These are phyloP conservation scores for Monosporascus sp. DNA, from an alignment of 2,329 filamentous ascomycete species.

Conservation along the genomic window DNA sequence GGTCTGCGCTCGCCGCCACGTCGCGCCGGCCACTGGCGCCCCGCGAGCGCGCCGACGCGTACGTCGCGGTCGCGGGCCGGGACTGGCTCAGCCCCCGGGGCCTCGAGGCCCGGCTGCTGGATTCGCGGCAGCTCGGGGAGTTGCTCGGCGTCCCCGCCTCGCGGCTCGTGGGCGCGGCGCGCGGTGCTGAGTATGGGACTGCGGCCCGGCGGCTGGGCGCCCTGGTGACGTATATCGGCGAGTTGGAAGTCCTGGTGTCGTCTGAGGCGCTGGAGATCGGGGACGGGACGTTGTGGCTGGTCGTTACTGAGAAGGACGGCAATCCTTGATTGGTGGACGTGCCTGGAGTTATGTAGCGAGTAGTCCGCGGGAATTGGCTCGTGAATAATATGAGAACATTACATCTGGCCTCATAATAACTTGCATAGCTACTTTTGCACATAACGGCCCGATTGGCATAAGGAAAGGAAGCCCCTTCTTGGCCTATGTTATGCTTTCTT, in stretches of 20 bases:
- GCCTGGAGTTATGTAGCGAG: too few species aligned
- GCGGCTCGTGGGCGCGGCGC: conserved; percentile 35
- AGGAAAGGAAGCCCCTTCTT: too few species aligned
- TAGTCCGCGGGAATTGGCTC: too few species aligned
- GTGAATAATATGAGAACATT: too few species aligned
- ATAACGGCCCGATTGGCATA: too few species aligned
- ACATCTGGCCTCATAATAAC: too few species aligned
- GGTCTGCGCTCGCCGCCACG: conserved; percentile 27
- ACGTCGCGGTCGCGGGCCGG: conserved; percentile 35
- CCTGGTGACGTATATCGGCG: conserved; percentile 19
- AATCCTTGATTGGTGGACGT: too few species aligned
- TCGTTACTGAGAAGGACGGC: conserved; percentile 14
- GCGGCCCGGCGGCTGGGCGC: conserved; percentile 12
- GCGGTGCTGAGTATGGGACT: conserved; percentile 7
- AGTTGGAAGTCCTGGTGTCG: conserved; percentile 19
- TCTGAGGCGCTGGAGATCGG: conserved; percentile 10
- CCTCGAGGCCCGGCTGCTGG: conserved; percentile 31
- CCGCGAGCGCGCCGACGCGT: conserved; percentile 35
- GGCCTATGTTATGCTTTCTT: too few species aligned
- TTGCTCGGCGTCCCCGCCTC: conserved; percentile 24
- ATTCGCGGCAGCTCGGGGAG: conserved; percentile 19
- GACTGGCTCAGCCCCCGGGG: conserved; percentile 38
- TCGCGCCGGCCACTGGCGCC: conserved; percentile 35
- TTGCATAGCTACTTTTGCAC: too few species aligned
- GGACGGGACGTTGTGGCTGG: conserved; percentile 30